Conservation (phyloP, 495 filamentous ascomycete genomes). For the Neurospora tetraspora region DNA sequence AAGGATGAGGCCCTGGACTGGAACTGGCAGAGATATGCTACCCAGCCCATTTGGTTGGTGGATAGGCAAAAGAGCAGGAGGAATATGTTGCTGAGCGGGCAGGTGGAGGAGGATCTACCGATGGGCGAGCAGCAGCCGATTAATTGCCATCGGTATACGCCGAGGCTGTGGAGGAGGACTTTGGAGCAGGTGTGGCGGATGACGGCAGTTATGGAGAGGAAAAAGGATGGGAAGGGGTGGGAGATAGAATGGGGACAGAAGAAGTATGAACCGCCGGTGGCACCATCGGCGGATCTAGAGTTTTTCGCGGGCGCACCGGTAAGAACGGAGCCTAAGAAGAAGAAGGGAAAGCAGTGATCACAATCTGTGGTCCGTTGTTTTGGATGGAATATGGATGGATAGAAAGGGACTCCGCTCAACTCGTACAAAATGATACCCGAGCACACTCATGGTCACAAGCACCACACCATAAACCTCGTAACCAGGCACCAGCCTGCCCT, state of each 20-base stretch:
- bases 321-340: neutral
- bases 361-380: neutral
- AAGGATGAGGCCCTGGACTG: conserved; percentile 23
- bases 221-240: conserved; percentile 12
- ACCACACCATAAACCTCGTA: neutral
- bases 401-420: neutral
- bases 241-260: conserved; percentile 26
- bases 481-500: too few species aligned
- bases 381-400: neutral
- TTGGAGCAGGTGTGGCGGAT: conserved; percentile 25
- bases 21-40: conserved; percentile 19
- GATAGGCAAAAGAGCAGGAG: conserved; percentile 10
- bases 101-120: conserved; percentile 24
- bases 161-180: conserved; percentile 19
- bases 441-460: neutral
- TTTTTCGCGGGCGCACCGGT: conserved; percentile 19
- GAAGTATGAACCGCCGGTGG: conserved; percentile 3
- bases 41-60: conserved; percentile 6
- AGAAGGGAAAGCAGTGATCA: neutral
- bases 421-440: neutral
- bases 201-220: conserved; percentile 19
- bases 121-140: conserved; percentile 20
- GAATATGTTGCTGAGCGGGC: conserved; percentile 25
- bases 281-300: conserved; percentile 9
- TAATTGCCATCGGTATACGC: conserved; percentile 14